Percentiles rank a stretch among this genome's conserved stretches.
phyloP scores from a whole-genome alignment of 441 rosid species.

The Rhodomyrtus psidioides region DNA sequence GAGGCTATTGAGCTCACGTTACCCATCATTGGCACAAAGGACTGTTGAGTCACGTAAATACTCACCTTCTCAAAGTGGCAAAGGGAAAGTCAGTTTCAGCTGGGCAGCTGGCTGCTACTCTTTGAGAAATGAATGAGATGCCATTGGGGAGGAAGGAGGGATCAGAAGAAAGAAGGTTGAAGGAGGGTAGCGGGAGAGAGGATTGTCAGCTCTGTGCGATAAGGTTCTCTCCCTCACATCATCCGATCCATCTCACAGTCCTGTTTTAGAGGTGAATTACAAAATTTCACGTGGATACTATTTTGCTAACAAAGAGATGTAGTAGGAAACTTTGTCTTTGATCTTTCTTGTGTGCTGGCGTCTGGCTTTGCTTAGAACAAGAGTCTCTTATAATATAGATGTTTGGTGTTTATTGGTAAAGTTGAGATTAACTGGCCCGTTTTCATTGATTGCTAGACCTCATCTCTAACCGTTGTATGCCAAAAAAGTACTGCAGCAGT shows the following conservation, averaged over 20 bases:
- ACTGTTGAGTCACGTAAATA: slow-evolving; percentile 41
- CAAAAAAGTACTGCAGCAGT: not conserved
- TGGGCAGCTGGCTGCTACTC: slow-evolving; percentile 80
- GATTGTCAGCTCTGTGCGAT: slow-evolving; percentile 40
- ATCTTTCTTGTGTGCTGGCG: not conserved
- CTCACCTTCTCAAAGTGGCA: slow-evolving; percentile 31
- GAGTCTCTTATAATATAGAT: not conserved
- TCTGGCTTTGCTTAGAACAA: not conserved
- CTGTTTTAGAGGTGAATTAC: slow-evolving; percentile 67
- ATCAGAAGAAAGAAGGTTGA: slow-evolving; percentile 30
- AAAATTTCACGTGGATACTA: not conserved
- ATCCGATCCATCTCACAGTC: slow-evolving; percentile 95
- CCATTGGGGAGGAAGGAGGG: slow-evolving; percentile 56
- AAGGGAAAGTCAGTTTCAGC: slow-evolving; percentile 63
- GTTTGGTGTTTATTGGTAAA: not conserved
- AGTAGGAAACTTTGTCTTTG: not conserved
- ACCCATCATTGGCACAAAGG: slow-evolving; percentile 42
- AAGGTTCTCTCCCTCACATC: slow-evolving; percentile 83
- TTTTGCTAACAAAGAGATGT: not conserved
- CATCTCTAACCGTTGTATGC: not conserved
- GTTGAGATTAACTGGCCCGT: not conserved
- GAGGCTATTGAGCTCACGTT: slow-evolving; percentile 60
- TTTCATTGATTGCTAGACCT: not conserved
- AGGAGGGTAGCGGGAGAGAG: slow-evolving; percentile 33
- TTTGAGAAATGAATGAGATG: slow-evolving; percentile 96